Conservation (phyloP, 2,329 filamentous ascomycete species). For the Corynespora cassiicola region DNA sequence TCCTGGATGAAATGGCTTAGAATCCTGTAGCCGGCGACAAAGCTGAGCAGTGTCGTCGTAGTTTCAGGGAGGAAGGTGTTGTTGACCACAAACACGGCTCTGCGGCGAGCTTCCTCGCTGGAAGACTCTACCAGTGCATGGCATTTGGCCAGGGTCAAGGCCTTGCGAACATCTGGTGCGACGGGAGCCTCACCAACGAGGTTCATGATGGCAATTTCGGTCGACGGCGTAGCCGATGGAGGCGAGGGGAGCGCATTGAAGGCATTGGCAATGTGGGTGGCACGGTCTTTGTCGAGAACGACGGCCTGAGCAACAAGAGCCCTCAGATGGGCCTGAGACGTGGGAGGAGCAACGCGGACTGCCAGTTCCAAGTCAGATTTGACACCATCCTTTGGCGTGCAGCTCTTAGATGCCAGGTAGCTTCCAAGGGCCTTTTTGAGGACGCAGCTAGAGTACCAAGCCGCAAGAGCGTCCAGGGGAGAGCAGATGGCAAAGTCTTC, state of each 20-base stretch:
- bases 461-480: slow-evolving; percentile 86
- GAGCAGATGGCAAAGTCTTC: slow-evolving; percentile 85
- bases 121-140: slow-evolving; percentile 56
- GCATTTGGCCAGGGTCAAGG: slow-evolving; percentile 66
- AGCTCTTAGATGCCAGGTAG: slow-evolving; percentile 64
- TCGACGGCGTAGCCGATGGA: slow-evolving; percentile 41
- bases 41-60: slow-evolving; percentile 53
- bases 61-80: slow-evolving; percentile 47
- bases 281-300: slow-evolving; percentile 60
- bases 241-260: slow-evolving; percentile 58
- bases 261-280: slow-evolving; percentile 59
- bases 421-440: slow-evolving; percentile 73
- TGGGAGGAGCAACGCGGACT: slow-evolving; percentile 75
- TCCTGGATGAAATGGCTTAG: slow-evolving; percentile 47
- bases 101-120: slow-evolving; percentile 39
- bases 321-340: slow-evolving; percentile 71
- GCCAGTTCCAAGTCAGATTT: slow-evolving; percentile 70
- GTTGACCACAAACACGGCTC: slow-evolving; percentile 49
- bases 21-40: slow-evolving; percentile 52
- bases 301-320: slow-evolving; percentile 66
- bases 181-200: slow-evolving; percentile 62
- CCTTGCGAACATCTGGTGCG: slow-evolving; percentile 62
- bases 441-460: slow-evolving; percentile 83
- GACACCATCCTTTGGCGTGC: slow-evolving; percentile 51
- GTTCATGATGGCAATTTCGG: slow-evolving; percentile 49